Percentiles rank a stretch among this genome's conserved stretches.
Evolutionary conservation across 768 basidiomycete genomes (phyloP).

Genomic region (Boletus barrowsii): DNA sequence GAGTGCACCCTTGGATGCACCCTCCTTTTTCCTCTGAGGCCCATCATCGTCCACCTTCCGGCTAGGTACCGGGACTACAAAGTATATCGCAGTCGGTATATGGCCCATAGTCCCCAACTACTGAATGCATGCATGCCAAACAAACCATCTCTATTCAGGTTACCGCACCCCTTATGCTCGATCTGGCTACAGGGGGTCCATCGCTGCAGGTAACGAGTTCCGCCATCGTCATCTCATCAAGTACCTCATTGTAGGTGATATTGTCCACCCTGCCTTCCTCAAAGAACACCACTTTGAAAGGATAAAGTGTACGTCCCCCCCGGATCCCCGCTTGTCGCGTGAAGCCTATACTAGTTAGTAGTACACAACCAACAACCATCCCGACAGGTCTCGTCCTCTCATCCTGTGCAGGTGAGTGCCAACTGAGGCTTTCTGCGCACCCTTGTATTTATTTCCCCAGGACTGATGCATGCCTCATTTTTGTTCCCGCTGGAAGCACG

Average conservation of each 20-base stretch:
- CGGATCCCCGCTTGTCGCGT: no score
- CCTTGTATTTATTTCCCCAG: no score
- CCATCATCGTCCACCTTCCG: no score
- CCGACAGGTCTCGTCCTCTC: constrained; percentile 19
- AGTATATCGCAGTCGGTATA: constrained; percentile 45
- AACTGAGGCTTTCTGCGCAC: background rate
- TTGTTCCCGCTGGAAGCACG: constrained; percentile 49
- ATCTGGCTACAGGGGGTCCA: constrained; percentile 34
- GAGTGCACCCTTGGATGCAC: background rate
- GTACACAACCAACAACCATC: no score
- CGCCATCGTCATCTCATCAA: no score
- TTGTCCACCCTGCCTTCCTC: constrained; percentile 51
- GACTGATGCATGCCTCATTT: constrained; percentile 28
- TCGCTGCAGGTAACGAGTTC: no score
- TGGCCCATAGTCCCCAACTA: background rate
- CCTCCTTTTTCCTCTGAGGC: no score
- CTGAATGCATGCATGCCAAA: background rate
- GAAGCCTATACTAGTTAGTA: no score
- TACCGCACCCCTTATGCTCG: constrained; percentile 53
- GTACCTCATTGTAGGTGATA: constrained; percentile 34
- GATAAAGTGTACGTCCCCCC: constrained; percentile 38
- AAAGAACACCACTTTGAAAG: constrained; percentile 53
- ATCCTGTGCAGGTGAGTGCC: constrained; percentile 21
- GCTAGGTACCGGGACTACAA: constrained; percentile 30
- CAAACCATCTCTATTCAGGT: constrained; percentile 28